These are phyloP conservation scores for Elsinoe necatrix DNA, from an alignment of 2,329 filamentous ascomycete species.

Conservation along the genomic window DNA sequence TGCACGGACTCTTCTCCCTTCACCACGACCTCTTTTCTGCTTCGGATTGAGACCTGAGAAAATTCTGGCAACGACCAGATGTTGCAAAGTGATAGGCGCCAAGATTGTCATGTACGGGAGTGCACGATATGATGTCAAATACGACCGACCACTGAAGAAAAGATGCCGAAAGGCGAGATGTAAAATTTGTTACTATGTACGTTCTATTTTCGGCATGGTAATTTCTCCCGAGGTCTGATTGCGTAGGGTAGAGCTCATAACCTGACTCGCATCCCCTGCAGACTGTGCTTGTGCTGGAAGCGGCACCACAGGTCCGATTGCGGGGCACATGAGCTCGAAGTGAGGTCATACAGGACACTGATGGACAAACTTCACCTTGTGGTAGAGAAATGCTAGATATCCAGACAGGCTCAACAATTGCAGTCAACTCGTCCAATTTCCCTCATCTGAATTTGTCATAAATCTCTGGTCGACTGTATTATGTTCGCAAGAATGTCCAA, in stretches of 20 bases:
- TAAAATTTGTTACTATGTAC: too few relatives aligned
- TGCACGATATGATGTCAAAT: too few relatives aligned
- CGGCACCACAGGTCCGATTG: conserved; percentile 5
- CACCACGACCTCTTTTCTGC: not conserved
- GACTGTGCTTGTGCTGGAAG: not conserved
- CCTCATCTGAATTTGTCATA: not conserved
- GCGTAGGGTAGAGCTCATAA: not conserved
- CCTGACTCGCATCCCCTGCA: not conserved
- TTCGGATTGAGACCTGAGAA: not conserved
- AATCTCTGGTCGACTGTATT: not conserved
- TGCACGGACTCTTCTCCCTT: not conserved
- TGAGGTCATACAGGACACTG: not conserved
- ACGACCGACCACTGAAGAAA: too few relatives aligned
- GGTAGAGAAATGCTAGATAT: not conserved
- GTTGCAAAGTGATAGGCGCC: not conserved
- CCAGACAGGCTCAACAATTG: not conserved
- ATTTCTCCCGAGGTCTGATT: not conserved
- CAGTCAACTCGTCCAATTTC: too few relatives aligned
- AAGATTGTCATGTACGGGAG: too few relatives aligned
- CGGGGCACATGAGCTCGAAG: not conserved
- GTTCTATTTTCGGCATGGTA: not conserved
- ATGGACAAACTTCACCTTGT: not conserved
- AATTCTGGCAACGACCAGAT: not conserved
- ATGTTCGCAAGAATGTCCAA: conserved; percentile 19
- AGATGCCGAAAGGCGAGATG: not conserved